A percentile compares a stretch with the other conserved stretches of the same genome.
Conservation (phyloP, 2,329 filamentous ascomycete genomes). For the Nannizzia gypsea region DNA sequence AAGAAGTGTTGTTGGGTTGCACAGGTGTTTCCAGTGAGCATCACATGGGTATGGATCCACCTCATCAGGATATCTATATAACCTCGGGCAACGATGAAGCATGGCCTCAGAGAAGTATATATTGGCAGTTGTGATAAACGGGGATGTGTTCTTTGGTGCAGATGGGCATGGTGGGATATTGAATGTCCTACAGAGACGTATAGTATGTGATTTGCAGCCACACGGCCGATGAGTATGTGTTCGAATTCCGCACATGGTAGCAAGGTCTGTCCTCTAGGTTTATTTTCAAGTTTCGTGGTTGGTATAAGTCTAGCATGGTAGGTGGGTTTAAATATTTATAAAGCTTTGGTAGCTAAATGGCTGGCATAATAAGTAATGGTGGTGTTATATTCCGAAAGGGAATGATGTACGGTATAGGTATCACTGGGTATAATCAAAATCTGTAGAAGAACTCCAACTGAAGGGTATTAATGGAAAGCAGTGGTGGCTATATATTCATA, state of each 20-base stretch:
- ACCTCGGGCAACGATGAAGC: slow-evolving; percentile 8
- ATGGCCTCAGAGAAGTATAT: slow-evolving; percentile 4
- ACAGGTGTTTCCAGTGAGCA: slow-evolving; percentile 7
- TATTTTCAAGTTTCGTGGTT: background rate
- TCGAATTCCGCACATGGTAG: slow-evolving; percentile 13
- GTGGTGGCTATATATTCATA: too few species aligned
- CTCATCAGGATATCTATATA: slow-evolving; percentile 6
- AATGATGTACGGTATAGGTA: too few species aligned
- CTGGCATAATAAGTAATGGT: too few species aligned
- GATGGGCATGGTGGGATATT: slow-evolving; percentile 6
- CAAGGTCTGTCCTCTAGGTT: background rate
- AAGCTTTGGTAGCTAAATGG: background rate
- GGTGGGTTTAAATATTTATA: background rate
- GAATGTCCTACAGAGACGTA: slow-evolving; percentile 12
- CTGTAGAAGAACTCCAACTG: too few species aligned
- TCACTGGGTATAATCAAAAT: too few species aligned
- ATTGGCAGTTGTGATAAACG: slow-evolving; percentile 7
- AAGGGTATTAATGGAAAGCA: too few species aligned
- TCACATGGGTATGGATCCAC: slow-evolving; percentile 12
- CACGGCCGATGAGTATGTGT: slow-evolving; percentile 13
- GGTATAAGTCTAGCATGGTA: background rate
- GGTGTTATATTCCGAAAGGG: too few species aligned
- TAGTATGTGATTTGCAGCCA: slow-evolving; percentile 12
- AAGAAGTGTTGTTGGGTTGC: slow-evolving; percentile 5
- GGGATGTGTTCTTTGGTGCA: background rate